Conservation (phyloP, 139 green algal genomes). For the Gonium pectorale region DNA sequence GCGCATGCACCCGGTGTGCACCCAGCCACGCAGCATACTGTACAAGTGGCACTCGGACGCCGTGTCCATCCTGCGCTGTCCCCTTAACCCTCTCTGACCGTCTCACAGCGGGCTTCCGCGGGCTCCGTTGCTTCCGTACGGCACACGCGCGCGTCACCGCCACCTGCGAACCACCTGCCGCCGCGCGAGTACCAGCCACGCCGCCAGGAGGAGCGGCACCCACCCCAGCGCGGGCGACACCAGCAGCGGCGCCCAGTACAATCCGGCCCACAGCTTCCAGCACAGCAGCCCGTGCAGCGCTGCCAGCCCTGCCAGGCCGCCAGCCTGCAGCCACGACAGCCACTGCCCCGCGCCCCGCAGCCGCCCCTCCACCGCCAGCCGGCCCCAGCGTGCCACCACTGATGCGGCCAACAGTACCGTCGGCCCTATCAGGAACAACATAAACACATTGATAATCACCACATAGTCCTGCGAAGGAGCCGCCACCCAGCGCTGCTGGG, state of each 20-base stretch:
- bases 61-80: too few species aligned
- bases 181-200: neutral
- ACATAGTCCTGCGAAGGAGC: constrained; percentile 8
- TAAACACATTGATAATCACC: neutral
- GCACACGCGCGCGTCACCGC: too few species aligned
- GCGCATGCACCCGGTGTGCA: too few species aligned
- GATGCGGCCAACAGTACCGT: neutral
- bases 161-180: too few species aligned
- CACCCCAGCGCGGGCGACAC: constrained; percentile 18
- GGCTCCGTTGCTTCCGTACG: too few species aligned
- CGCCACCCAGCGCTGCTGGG: neutral
- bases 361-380: neutral
- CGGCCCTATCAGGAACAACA: neutral
- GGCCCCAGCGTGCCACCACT: neutral
- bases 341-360: neutral
- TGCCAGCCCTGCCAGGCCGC: neutral
- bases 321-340: constrained; percentile 4
- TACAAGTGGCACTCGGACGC: too few species aligned
- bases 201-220: neutral
- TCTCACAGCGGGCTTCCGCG: too few species aligned
- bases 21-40: too few species aligned
- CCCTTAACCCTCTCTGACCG: too few species aligned
- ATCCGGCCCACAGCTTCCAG: constrained; percentile 27
- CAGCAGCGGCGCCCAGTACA: neutral
- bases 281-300: neutral